Base-by-base conservation (phyloP, 2,329 filamentous ascomycete species). In the Penicillium hordei region DNA sequence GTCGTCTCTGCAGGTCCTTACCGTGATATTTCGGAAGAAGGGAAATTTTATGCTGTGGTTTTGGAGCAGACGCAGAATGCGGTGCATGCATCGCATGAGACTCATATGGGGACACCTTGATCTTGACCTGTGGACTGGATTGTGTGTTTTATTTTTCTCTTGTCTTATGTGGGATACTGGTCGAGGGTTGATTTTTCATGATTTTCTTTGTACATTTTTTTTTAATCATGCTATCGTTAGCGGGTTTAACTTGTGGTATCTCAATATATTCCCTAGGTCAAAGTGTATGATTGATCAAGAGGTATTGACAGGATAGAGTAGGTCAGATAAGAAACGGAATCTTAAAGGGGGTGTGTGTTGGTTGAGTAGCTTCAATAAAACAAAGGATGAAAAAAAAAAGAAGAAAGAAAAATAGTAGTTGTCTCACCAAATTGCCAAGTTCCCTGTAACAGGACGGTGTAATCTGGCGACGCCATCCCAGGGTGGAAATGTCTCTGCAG, bases 401-500 rank as follows among this genome's bases (percentile, higher is more conserved):
- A 55, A 59, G 61, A 55, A 51, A 59, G 63, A 68, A 69, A 71
- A 65, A 58, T 60, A 64, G 67, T 57, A 62, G 75, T 77, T 63
- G 74, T 72, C 64, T 60, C 69, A 64, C 72, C 73, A 70, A 70
- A 65, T 63, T 71, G 68, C 61, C 63, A 69, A 63, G 46, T 69
- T 68, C 66, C 72, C 66, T 73, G 70, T 73, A 74, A 74, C 68
- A 65, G 64, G 68, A 68, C 65, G 77, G 76, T 80, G 80, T 82
- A 72, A 72, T 83, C 81, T 79, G 77, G 75, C 74, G 71, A 76
- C 80, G 81, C 81, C 80, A 81, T 74, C 76, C 74, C 76, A 76
- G 79, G 80, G 79, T 78, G 79, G 76, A 78, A 73, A 72, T 72
- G 70, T 78, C 79, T 82, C 79, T 83, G 81, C 81, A 80, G 79